Evolutionary conservation across 2,329 filamentous ascomycete genomes (phyloP), one percentile per base, ranked within the genome.

Genomic region (Alternaria sp.): DNA sequence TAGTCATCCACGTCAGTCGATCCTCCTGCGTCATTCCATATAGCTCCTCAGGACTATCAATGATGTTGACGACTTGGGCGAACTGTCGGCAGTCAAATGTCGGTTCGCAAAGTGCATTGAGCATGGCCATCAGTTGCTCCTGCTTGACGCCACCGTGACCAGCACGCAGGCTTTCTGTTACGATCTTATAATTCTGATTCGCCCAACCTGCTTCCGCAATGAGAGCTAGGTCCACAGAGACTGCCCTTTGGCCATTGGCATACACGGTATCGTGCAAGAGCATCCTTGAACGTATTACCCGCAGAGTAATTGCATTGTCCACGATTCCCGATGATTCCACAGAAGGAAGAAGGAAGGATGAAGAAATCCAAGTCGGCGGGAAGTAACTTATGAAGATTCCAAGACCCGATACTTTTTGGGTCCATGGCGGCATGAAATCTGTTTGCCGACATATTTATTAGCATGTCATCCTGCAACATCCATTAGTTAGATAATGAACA

Each of bases 241-340:
- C 55, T 6, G 50, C 55, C 36, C 54, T 58, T 28, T 54, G 50
- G 42, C 55, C 55, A 4, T 13, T 58, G 36, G 50, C 42, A 21
- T n/a, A 42, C 50, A 29, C 56, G 51, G 39, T 58, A 51, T 24
- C 56, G 44, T 17, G 58, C 58, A 24, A 60, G 46, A 8, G 51
- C 54, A 11, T 60, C 58, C 36, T 60, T 31, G 8, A 58, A 58
- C 5, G 55, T 55, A 41, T 63, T 64, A 3, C 58, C 65, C 9
- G 70, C 61, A 17, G 61, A 63, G 29, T 73, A 72, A 42, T 70
- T 69, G 26, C 57, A 51, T 51, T 71, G 68, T 3, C 56, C 58
- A 2, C 21, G 28, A 24, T 60, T 48, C 1, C 70, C 70, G 23
- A 60, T 26, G 7, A 71, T 54, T 13, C 65, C 69, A 21, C 52